These are phyloP conservation scores for Caryopteris hybrid DNA, from an alignment of 305 asterid species.

Conservation along the genomic window DNA sequence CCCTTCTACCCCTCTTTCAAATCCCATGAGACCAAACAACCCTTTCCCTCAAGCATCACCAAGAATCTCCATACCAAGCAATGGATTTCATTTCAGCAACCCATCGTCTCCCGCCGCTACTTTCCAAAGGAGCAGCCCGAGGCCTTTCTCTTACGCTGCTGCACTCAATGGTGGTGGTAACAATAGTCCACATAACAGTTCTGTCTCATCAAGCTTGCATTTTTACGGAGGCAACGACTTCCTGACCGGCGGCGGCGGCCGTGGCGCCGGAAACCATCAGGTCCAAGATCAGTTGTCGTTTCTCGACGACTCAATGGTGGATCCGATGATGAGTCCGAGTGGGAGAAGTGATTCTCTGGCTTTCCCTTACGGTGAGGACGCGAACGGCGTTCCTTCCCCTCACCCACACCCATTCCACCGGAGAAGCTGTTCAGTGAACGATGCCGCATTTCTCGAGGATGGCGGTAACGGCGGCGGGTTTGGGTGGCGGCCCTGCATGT, in stretches of 20 bases:
- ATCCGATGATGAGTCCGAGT: slow-evolving; percentile 80
- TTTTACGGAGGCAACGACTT: slow-evolving; percentile 44
- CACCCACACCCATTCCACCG: slow-evolving; percentile 56
- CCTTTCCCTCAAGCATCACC: slow-evolving; percentile 44
- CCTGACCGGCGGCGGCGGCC: neutral
- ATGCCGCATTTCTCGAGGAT: slow-evolving; percentile 60
- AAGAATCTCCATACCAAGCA: slow-evolving; percentile 59
- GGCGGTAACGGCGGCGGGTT: slow-evolving; percentile 40
- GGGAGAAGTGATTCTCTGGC: slow-evolving; percentile 76
- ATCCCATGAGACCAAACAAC: slow-evolving; percentile 21
- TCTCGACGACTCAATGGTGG: slow-evolving; percentile 60
- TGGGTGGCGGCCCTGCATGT: slow-evolving; percentile 95
- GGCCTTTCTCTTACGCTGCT: slow-evolving; percentile 56
- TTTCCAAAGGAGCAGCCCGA: slow-evolving; percentile 36
- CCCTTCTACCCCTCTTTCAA: slow-evolving; percentile 31
- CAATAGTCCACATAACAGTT: slow-evolving; percentile 10
- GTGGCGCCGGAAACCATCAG: too few relatives aligned
- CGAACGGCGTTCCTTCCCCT: slow-evolving; percentile 24
- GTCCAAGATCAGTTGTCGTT: slow-evolving; percentile 49
- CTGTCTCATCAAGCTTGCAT: slow-evolving; percentile 42
- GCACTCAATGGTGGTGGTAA: slow-evolving; percentile 36
- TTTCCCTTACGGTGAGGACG: slow-evolving; percentile 61
- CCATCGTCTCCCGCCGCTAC: slow-evolving; percentile 49
- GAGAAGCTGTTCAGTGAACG: slow-evolving; percentile 83
- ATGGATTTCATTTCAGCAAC: slow-evolving; percentile 53